phyloP scores from a whole-genome alignment of 495 filamentous ascomycete genomes.

The Evernia prunastri region DNA sequence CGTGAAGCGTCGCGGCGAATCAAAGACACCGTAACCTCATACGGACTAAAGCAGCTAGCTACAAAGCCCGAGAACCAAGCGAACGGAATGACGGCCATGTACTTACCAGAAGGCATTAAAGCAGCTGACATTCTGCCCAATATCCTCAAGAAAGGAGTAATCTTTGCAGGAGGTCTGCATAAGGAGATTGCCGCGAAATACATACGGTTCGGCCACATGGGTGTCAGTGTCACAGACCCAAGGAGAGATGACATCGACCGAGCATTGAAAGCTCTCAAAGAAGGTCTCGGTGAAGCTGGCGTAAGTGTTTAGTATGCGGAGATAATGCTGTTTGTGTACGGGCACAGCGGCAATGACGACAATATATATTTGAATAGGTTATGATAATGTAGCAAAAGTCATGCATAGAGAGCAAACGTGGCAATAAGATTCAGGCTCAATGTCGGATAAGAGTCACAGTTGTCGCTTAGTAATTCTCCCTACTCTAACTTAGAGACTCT shows the following conservation, averaged over 20 bases:
- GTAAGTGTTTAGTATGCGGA: slow-evolving; percentile 4
- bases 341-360: background rate
- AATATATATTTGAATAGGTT: background rate
- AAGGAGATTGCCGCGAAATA: slow-evolving; percentile 72
- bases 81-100: slow-evolving; percentile 96
- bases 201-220: slow-evolving; percentile 88
- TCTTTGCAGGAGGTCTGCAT: slow-evolving; percentile 93
- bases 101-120: slow-evolving; percentile 76
- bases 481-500: too few species aligned
- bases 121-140: slow-evolving; percentile 77
- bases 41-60: slow-evolving; percentile 83
- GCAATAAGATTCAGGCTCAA: too few species aligned
- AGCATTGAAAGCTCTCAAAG: slow-evolving; percentile 70
- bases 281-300: slow-evolving; percentile 59
- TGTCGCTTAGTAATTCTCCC: too few species aligned
- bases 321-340: background rate
- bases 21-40: slow-evolving; percentile 68
- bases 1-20: slow-evolving; percentile 67
- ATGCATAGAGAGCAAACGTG: too few species aligned
- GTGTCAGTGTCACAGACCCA: slow-evolving; percentile 66
- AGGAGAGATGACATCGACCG: slow-evolving; percentile 66
- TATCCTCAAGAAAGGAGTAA: slow-evolving; percentile 79
- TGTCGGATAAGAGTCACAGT: too few species aligned
- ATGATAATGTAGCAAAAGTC: background rate
- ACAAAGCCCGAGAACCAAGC: slow-evolving; percentile 81